phyloP scores from a whole-genome alignment of 306 rosid species.

The Comarum palustre region DNA sequence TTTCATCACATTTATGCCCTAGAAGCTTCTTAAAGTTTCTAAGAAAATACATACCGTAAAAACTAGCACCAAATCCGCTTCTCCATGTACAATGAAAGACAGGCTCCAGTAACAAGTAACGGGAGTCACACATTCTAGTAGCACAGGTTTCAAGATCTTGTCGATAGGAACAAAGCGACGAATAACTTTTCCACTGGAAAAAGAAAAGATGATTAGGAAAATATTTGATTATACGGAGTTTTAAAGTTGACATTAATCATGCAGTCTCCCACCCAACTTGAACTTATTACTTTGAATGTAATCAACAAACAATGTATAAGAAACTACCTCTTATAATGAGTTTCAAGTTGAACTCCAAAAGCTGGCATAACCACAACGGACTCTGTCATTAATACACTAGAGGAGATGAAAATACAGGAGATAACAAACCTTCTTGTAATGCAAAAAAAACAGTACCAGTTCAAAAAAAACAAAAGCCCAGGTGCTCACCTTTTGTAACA shows the following conservation, averaged over 20 bases:
- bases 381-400: constrained; percentile 44
- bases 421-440: constrained; percentile 7
- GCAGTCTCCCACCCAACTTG: not conserved
- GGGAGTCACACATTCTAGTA: constrained; percentile 82
- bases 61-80: constrained; percentile 58
- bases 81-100: constrained; percentile 58
- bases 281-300: not conserved
- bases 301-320: not conserved
- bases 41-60: constrained; percentile 52
- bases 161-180: constrained; percentile 69
- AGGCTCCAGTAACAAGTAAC: constrained; percentile 89
- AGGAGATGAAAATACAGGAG: not conserved
- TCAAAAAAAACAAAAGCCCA: constrained; percentile 21
- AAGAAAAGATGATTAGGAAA: not conserved
- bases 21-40: constrained; percentile 1
- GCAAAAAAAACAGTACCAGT: constrained; percentile 7
- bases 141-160: constrained; percentile 72
- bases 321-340: constrained; percentile 62
- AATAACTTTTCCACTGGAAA: constrained; percentile 56
- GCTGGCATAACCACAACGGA: constrained; percentile 81
- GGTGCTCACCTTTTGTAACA: constrained; percentile 63
- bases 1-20: constrained; percentile 4
- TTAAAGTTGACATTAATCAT: not conserved
- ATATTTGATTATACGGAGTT: constrained; percentile 8
- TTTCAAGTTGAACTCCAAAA: constrained; percentile 91